A percentile compares a stretch with the other conserved stretches of the same genome.
Evolutionary conservation across 306 rosid species (phyloP).

Genomic region (Urtica urens): DNA sequence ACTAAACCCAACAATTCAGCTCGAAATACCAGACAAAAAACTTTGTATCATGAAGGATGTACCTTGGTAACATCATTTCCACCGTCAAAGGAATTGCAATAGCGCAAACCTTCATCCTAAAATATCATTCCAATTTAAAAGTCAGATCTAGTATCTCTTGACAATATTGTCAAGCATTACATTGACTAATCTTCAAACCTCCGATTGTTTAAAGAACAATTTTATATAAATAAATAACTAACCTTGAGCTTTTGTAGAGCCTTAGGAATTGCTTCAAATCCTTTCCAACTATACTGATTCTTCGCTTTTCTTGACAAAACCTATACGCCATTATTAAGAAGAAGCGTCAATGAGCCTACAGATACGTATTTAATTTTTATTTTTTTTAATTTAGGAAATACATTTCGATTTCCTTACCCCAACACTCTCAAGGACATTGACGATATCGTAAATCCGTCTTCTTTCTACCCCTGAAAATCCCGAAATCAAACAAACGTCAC

Average conservation of each 20-base stretch:
- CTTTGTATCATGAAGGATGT: not conserved
- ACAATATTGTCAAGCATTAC: not conserved
- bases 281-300: slow-evolving; percentile 88
- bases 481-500: not conserved
- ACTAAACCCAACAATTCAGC: not conserved
- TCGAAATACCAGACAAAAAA: not conserved
- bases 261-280: slow-evolving; percentile 55
- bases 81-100: slow-evolving; percentile 22
- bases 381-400: no score
- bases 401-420: slow-evolving; percentile 63
- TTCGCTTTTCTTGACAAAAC: slow-evolving; percentile 74
- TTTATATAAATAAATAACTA: slow-evolving; percentile 3
- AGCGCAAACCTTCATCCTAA: slow-evolving; percentile 56
- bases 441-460: slow-evolving; percentile 89
- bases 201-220: no score
- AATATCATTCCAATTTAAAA: slow-evolving; percentile 3
- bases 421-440: slow-evolving; percentile 77
- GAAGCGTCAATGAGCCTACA: not conserved
- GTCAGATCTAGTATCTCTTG: not conserved
- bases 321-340: slow-evolving; percentile 20
- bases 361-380: no score
- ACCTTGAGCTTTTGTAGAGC: slow-evolving; percentile 65
- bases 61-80: slow-evolving; percentile 36
- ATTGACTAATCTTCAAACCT: no score
- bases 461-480: slow-evolving; percentile 61